Percentiles rank a stretch among this genome's conserved stretches.
phyloP scores from a whole-genome alignment of 805 yeast species.

The Ogataea populi-albae region DNA sequence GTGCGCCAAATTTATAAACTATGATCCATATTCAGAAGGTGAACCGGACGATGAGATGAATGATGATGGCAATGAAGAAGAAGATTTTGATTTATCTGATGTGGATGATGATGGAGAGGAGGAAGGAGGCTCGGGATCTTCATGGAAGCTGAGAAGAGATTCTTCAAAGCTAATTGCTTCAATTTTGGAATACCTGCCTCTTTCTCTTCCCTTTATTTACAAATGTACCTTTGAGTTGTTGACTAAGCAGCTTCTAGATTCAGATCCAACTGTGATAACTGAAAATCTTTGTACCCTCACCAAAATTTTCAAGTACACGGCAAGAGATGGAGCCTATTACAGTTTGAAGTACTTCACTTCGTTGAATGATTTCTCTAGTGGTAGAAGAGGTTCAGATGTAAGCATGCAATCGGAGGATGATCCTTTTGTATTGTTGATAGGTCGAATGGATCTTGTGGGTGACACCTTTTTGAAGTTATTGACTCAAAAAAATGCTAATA shows the following conservation, averaged over 20 bases:
- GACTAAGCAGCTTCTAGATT: slow-evolving; percentile 39
- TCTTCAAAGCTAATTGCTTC: slow-evolving; percentile 43
- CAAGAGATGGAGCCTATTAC: slow-evolving; percentile 32
- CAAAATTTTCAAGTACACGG: slow-evolving; percentile 35
- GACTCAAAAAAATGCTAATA: slow-evolving; percentile 12
- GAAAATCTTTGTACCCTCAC: slow-evolving; percentile 47
- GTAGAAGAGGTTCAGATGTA: slow-evolving; percentile 37
- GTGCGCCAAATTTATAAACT: slow-evolving; percentile 34
- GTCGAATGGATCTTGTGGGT: slow-evolving; percentile 16
- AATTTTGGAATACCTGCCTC: slow-evolving; percentile 38
- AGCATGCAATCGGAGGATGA: slow-evolving; percentile 35
- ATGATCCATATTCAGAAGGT: slow-evolving; percentile 46
- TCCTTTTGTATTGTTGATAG: slow-evolving; percentile 22
- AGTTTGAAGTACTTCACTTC: slow-evolving; percentile 25
- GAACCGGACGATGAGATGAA: slow-evolving; percentile 29
- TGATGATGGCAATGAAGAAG: slow-evolving; percentile 36
- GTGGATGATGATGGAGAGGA: slow-evolving; percentile 47
- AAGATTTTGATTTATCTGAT: slow-evolving; percentile 40
- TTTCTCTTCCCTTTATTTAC: slow-evolving; percentile 35
- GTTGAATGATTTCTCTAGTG: slow-evolving; percentile 20
- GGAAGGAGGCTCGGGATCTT: slow-evolving; percentile 36
- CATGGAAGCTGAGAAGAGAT: slow-evolving; percentile 63
- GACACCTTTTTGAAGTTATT: slow-evolving; percentile 17
- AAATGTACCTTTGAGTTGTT: slow-evolving; percentile 31
- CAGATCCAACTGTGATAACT: slow-evolving; percentile 47